Conservation (phyloP, 1,284 basidiomycete genomes). For the Naganishia sp. region DNA sequence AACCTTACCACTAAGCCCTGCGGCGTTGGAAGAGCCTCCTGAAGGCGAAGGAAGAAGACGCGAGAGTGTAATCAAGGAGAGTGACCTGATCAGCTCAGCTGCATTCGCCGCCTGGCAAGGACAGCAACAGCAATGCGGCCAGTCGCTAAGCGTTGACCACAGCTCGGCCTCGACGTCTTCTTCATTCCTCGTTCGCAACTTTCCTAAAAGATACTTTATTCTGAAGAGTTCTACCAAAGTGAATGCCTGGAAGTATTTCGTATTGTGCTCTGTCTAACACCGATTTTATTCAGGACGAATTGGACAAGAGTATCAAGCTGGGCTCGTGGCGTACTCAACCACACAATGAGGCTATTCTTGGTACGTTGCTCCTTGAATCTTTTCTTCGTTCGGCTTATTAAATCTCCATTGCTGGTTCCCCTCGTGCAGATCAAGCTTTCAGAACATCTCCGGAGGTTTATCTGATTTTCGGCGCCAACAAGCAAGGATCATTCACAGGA, state of each 20-base stretch:
- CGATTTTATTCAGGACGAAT: slow-evolving; percentile 63
- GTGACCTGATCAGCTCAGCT: slow-evolving; percentile 26
- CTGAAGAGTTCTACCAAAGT: slow-evolving; percentile 83
- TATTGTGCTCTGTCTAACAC: neutral
- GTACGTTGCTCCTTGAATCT: slow-evolving; percentile 31
- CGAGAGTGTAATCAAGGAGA: slow-evolving; percentile 36
- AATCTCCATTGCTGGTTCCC: slow-evolving; percentile 23
- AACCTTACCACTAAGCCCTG: slow-evolving; percentile 39
- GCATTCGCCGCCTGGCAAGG: slow-evolving; percentile 32
- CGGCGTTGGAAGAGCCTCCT: slow-evolving; percentile 42
- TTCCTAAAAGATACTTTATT: slow-evolving; percentile 87
- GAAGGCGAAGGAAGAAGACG: slow-evolving; percentile 43
- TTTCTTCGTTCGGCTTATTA: too few relatives aligned
- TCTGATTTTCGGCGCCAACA: slow-evolving; percentile 89
- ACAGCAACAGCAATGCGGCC: slow-evolving; percentile 34
- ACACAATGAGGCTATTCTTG: slow-evolving; percentile 82
- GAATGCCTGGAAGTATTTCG: slow-evolving; percentile 37
- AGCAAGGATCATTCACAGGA: slow-evolving; percentile 75
- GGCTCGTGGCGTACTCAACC: slow-evolving; percentile 89
- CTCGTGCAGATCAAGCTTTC: slow-evolving; percentile 73
- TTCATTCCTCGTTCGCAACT: slow-evolving; percentile 66
- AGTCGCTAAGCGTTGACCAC: slow-evolving; percentile 52
- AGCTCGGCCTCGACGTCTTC: slow-evolving; percentile 60
- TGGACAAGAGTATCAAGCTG: slow-evolving; percentile 78
- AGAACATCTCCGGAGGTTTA: slow-evolving; percentile 78